These are phyloP conservation scores for Heterobasidion irregulare DNA, from an alignment of 1,284 basidiomycete genomes.

Conservation along the genomic window DNA sequence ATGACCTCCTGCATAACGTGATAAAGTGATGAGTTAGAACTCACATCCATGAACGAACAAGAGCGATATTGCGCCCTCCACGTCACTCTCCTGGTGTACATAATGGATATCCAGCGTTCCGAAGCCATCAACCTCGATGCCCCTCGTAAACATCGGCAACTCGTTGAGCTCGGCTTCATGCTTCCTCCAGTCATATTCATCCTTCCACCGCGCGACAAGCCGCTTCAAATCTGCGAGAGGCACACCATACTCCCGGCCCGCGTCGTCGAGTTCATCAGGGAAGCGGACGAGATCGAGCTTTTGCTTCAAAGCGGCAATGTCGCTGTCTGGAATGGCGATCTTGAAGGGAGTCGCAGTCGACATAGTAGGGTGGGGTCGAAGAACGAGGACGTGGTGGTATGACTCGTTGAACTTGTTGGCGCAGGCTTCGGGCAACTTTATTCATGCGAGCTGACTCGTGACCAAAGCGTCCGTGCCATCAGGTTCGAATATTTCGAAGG, in stretches of 20 bases:
- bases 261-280: conserved; percentile 41
- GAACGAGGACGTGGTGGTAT: too few relatives aligned
- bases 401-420: too few relatives aligned
- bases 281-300: conserved; percentile 33
- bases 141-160: conserved; percentile 39
- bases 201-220: conserved; percentile 33
- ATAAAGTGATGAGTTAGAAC: not conserved
- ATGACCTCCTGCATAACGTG: not conserved
- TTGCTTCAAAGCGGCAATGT: conserved; percentile 25
- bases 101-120: conserved; percentile 40
- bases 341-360: conserved; percentile 28
- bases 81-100: conserved; percentile 36
- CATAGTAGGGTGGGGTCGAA: not conserved
- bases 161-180: conserved; percentile 35
- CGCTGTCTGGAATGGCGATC: conserved; percentile 30
- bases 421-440: too few relatives aligned
- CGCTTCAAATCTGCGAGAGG: conserved; percentile 37
- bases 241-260: conserved; percentile 36
- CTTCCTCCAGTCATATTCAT: conserved; percentile 38
- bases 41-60: conserved; percentile 30
- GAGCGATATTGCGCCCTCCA: conserved; percentile 35
- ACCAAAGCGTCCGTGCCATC: too few relatives aligned
- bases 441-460: too few relatives aligned
- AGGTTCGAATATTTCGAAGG: too few relatives aligned
- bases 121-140: conserved; percentile 33